phyloP scores from a whole-genome alignment of 441 rosid genomes.

The Gossypium gossypioides region DNA sequence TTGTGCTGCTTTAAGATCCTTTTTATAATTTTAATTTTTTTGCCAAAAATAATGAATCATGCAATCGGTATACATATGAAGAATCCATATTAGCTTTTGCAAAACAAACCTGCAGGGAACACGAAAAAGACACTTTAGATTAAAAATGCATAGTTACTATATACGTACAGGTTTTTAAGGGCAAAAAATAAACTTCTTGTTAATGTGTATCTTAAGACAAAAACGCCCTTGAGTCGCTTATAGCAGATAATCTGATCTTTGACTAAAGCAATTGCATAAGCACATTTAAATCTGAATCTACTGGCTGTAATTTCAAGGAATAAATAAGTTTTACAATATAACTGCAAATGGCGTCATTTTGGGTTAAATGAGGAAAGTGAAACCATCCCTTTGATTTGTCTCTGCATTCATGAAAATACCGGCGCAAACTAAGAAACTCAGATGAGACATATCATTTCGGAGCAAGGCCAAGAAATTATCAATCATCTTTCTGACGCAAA shows the following conservation, averaged over 20 bases:
- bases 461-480: conserved; percentile 57
- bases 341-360: background rate
- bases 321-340: background rate
- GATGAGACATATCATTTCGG: conserved; percentile 30
- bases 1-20: conserved; percentile 22
- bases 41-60: conserved; percentile 28
- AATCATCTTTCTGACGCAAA: conserved; percentile 96
- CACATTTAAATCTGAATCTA: background rate
- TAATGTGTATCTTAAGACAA: background rate
- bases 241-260: background rate
- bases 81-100: conserved; percentile 79
- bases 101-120: conserved; percentile 92
- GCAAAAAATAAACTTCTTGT: background rate
- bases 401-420: conserved; percentile 22
- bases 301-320: too few relatives aligned
- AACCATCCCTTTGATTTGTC: conserved; percentile 16
- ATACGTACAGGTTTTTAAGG: conserved; percentile 18
- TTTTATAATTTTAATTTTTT: conserved; percentile 1
- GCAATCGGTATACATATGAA: conserved; percentile 54
- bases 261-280: background rate
- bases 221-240: conserved; percentile 7
- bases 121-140: conserved; percentile 84
- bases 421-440: conserved; percentile 28
- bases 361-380: conserved; percentile 3
- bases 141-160: conserved; percentile 31